Percentiles rank a stretch among this genome's conserved stretches.
Evolutionary conservation across 306 rosid genomes (phyloP).

Genomic region (Vicia villosa): DNA sequence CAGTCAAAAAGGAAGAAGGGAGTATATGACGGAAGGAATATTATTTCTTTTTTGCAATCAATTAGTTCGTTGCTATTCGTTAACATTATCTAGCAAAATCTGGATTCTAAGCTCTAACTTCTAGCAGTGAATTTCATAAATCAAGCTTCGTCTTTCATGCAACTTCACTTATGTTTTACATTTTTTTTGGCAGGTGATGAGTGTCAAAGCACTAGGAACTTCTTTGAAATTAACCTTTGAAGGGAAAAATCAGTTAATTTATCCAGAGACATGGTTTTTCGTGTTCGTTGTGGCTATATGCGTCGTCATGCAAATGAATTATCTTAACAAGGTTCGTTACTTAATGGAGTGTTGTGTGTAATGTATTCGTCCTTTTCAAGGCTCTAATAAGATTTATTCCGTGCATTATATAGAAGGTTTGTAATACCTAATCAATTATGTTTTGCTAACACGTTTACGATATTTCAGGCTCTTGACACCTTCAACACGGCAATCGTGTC

Average conservation of each 20-base stretch:
- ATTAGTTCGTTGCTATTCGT: background rate
- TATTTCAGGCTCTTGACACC: conserved; percentile 88
- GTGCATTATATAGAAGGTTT: background rate
- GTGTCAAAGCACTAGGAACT: conserved; percentile 94
- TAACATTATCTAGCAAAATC: conserved; percentile 4
- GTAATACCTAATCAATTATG: background rate
- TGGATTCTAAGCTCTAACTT: conserved; percentile 4
- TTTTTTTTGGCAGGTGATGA: conserved; percentile 74
- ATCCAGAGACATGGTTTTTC: conserved; percentile 81
- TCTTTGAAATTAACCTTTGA: conserved; percentile 83
- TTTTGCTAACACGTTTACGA: conserved; percentile 30
- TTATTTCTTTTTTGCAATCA: conserved; percentile 19
- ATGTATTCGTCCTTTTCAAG: too few species aligned
- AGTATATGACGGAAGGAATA: background rate
- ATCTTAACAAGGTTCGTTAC: conserved; percentile 78
- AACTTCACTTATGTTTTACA: conserved; percentile 3
- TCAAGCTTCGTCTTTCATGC: conserved; percentile 1
- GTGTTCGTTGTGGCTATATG: conserved; percentile 73
- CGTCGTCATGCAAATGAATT: conserved; percentile 79
- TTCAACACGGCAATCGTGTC: conserved; percentile 89
- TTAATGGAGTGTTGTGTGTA: too few species aligned
- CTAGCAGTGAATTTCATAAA: background rate
- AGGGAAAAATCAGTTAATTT: conserved; percentile 78
- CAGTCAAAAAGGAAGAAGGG: background rate
- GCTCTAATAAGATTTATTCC: conserved; percentile 5